A percentile compares a stretch with the other conserved stretches of the same genome.
These are phyloP conservation scores for Pulveroboletus sp. DNA, from an alignment of 768 basidiomycete species.

Conservation along the genomic window DNA sequence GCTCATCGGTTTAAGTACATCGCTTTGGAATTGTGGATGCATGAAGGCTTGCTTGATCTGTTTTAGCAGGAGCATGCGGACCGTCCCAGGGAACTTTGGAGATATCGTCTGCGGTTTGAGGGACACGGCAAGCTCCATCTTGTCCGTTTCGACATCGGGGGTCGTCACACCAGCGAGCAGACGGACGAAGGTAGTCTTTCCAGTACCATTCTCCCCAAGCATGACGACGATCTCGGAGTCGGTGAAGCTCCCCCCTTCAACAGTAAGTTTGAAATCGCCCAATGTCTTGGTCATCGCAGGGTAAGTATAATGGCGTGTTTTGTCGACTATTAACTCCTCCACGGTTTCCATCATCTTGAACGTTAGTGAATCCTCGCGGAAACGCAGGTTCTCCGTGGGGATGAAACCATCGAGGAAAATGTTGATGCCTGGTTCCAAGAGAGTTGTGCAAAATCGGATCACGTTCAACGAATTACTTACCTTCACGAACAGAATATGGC, in stretches of 20 bases:
- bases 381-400: constrained; percentile 96
- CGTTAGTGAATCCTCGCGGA: constrained; percentile 90
- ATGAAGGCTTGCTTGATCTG: constrained; percentile 94
- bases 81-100: constrained; percentile 96
- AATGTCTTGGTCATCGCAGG: constrained; percentile 97
- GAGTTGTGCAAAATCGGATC: constrained; percentile 1
- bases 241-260: constrained; percentile 88
- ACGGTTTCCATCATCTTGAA: constrained; percentile 98
- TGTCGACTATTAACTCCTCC: constrained; percentile 83
- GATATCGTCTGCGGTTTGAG: constrained; percentile 98
- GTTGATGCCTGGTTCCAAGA: constrained; percentile 73
- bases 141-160: constrained; percentile 81
- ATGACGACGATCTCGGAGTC: constrained; percentile 99
- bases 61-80: constrained; percentile 90
- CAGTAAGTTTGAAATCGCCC: constrained; percentile 91
- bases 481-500: constrained; percentile 98
- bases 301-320: constrained; percentile 87
- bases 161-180: constrained; percentile 82
- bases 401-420: constrained; percentile 99
- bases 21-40: constrained; percentile 99
- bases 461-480: constrained; percentile 36
- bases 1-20: constrained; percentile 97
- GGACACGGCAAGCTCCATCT: constrained; percentile 80
- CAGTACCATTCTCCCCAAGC: constrained; percentile 98
- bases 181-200: constrained; percentile 97